Base-by-base conservation (phyloP, 495 filamentous ascomycete genomes). In the Chaetomium tenue region DNA sequence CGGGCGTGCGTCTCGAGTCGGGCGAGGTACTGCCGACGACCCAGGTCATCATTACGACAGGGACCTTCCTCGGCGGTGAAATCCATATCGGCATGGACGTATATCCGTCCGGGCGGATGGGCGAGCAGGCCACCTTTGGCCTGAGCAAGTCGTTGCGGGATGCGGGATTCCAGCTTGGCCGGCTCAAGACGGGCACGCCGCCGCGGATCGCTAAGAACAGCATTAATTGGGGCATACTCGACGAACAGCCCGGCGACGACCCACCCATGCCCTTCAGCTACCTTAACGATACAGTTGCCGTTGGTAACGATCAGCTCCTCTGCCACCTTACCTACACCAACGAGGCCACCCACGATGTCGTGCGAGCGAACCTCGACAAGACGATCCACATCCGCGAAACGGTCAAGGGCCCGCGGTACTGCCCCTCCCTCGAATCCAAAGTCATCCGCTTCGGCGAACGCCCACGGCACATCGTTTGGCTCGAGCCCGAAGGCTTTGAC, bases 341-440 rank as follows among this genome's bases (percentile, higher is more conserved):
- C 71, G 75, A 86, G 8, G 83, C 81, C 3, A 84, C 91, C 3
- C 94, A 98, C 77, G 87, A 95, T 33, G 83, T 98, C 63, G 88
- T 96, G 63, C 86, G 90, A 56, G 85, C 82, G 15, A 96, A 98
- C 72, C 84, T 98, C 20, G 87, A 94, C 72, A 93, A 96, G 74
- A 91, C 91, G 5, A 88, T 98, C 33, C 95, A 98, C 74, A 98
- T 98, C 68, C 86, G 95, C 8, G 94, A 98, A 77, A 93, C 92
- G 0, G 91, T 98, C 42, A 91, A 91, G 70, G 94, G 94, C 0
- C 94, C 94, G 3, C 82, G 94, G 60, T 98, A 98, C 71, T 98
- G 94, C 70, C 94, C 94, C 1, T 97, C 93, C 0, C 80, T 98
- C 15, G 94, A 98, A 74, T 91, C 92, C 26, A 98, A 98, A 75